These are phyloP conservation scores for Sporothrix euskadiensis DNA, from an alignment of 2,329 filamentous ascomycete genomes.

Conservation along the genomic window DNA sequence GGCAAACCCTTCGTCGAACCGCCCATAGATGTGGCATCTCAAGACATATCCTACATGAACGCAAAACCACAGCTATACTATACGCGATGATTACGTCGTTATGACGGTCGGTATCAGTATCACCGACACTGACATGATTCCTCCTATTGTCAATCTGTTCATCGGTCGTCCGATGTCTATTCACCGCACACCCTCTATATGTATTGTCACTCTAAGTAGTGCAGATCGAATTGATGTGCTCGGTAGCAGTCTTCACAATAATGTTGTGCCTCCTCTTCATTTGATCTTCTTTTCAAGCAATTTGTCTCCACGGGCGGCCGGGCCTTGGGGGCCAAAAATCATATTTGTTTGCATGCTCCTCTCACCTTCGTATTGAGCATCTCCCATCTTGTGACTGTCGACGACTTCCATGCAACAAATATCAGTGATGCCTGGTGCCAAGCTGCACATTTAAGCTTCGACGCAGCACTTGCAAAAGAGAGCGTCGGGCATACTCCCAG, in stretches of 20 bases:
- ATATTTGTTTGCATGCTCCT: not conserved
- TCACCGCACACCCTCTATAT: not conserved
- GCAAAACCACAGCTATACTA: not conserved
- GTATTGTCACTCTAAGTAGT: not conserved
- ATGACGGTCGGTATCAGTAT: not conserved
- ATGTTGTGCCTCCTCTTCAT: not conserved
- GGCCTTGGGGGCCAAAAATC: not conserved
- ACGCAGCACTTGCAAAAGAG: not conserved
- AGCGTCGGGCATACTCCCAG: not conserved
- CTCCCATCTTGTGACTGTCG: not conserved
- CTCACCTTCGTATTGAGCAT: not conserved
- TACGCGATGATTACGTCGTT: not conserved
- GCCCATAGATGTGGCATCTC: not conserved
- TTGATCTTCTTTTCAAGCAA: not conserved
- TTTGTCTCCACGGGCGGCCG: not conserved
- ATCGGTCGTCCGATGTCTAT: not conserved
- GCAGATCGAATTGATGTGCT: not conserved
- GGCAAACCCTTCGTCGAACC: not conserved
- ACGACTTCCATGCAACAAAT: too few relatives aligned
- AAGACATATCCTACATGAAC: not conserved
- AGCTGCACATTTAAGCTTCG: not conserved
- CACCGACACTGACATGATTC: not conserved
- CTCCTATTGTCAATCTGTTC: not conserved
- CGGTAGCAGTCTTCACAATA: not conserved
- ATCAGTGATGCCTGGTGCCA: not conserved